Evolutionary conservation across 2,329 filamentous ascomycete genomes (phyloP), one percentile per base, ranked within the genome.

Genomic region (Cytospora piceae): DNA sequence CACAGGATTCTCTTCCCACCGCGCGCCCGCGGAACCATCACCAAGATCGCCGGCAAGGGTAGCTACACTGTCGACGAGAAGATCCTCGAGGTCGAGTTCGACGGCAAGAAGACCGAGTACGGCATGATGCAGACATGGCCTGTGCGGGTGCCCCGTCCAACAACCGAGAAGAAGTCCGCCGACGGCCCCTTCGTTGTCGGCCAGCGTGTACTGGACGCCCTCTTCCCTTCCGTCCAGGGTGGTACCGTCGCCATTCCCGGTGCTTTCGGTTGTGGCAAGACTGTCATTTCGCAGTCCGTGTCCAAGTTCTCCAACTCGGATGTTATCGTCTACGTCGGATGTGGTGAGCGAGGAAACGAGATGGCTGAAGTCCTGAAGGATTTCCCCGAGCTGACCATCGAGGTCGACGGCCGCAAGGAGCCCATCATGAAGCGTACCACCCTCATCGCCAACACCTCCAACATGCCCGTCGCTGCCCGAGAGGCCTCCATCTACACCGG

Each of bases 331-430:
- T 99, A 99, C 77, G 95, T 99, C 67, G 95, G 95, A 67, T 90
- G 85, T 69, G 92, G 94, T 73, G 95, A 99, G 82, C 91, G 95
- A 73, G 95, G 95, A 72, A 99, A 99, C 77, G 95, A 99, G 81
- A 99, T 99, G 95, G 95, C 95, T 70, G 95, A 99, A 86, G 95
- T 99, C 72, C 86, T 99, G 86, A 98, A 97, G 91, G 95, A 99
- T 81, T 99, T 99, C 85, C 95, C 95, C 67, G 94, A 98, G 86
- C 91, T 99, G 71, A 91, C 92, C 57, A 99, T 99, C 76, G 90
- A 96, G 22, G 88, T 98, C 72, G 90, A 97, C 53, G 95, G 95
- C 73, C 93, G 94, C 76, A 90, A 94, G 81, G 95, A 99, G 78
- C 94, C 94, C 72, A 99, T 99, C 83, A 99, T 99, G 95, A 99